These are phyloP conservation scores for Kuraishia borneana DNA, from an alignment of 805 yeast species.

Conservation along the genomic window DNA sequence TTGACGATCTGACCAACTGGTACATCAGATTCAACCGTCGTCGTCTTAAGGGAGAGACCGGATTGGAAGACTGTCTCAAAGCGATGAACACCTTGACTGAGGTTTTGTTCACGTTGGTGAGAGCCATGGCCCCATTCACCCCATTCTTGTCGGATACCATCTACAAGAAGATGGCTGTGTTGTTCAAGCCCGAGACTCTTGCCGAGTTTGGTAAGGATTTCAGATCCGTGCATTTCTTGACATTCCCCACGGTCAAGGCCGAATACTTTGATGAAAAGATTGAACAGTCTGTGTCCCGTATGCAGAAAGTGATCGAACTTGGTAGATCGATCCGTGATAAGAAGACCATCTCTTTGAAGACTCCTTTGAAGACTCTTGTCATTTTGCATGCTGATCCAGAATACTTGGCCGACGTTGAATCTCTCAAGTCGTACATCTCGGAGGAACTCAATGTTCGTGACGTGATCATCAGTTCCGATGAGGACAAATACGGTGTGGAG, in stretches of 20 bases:
- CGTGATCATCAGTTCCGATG: constrained; percentile 79
- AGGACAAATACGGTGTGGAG: constrained; percentile 81
- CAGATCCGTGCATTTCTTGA: constrained; percentile 87
- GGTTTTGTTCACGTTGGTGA: constrained; percentile 74
- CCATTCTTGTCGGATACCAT: constrained; percentile 91
- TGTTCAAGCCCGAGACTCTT: constrained; percentile 50
- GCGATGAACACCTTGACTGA: constrained; percentile 90
- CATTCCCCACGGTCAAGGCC: constrained; percentile 77
- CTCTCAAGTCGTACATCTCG: constrained; percentile 64
- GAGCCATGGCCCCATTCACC: constrained; percentile 99
- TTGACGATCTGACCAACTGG: constrained; percentile 97
- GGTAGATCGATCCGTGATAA: constrained; percentile 97
- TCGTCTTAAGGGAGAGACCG: constrained; percentile 93
- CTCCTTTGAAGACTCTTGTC: constrained; percentile 83
- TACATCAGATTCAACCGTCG: constrained; percentile 96
- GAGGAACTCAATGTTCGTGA: constrained; percentile 94
- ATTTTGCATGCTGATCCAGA: constrained; percentile 70
- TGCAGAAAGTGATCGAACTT: constrained; percentile 94
- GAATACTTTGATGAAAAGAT: constrained; percentile 74
- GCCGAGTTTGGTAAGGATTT: constrained; percentile 38
- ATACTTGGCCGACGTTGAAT: constrained; percentile 69
- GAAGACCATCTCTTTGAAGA: constrained; percentile 86
- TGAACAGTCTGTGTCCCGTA: constrained; percentile 82
- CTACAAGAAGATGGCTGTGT: constrained; percentile 61
- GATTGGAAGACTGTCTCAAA: constrained; percentile 69